Base-by-base conservation (phyloP, 2,329 filamentous ascomycete species). In the Colletotrichum phormii region DNA sequence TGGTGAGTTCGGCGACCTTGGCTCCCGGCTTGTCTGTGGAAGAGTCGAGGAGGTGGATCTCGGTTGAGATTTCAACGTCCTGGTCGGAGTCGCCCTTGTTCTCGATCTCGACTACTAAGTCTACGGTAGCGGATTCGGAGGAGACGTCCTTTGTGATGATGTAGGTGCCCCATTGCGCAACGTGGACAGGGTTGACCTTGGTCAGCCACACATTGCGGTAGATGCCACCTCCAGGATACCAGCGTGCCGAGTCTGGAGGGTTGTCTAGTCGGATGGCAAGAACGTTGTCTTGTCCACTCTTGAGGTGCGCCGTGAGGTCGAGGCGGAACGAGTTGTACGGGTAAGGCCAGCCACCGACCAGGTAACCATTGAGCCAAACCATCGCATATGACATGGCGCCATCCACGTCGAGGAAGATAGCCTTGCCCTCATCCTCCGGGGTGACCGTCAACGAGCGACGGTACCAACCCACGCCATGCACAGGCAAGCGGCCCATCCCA, bases 181-280 rank as follows among this genome's bases (percentile, higher is more conserved):
- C 83, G 71, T 89, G 88, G 0, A 82, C 79, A 1, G 82, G 77
- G 46, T 84, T 78, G 12, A 85, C 84, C 69, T 86, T 88, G 46
- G 85, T 83, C 18, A 90, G 81, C 87, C 87, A 90, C 4, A 89
- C 81, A 70, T 88, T 88, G 1, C 87, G 84, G 75, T 89, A 89
- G 15, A 89, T 80, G 1, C 87, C 88, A 13, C 81, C 87, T 15
- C 88, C 87, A 4, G 87, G 87, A 72, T 89, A 89, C 86, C 86
- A 89, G 3, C 87, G 83, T 2, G 87, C 86, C 2, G 82, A 86
- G 18, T 87, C 81, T 0, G 83, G 51, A 0, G 84, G 80, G 72
- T 89, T 88, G 60, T 89, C 87, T 2, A 89, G 74, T 0, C 88
- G 84, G 49, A 89, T 86, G 1, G 87, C 87, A 0, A 89, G 78